Evolutionary conservation across 2,329 filamentous ascomycete genomes (phyloP).

Genomic region (Aspergillus luchuensis): DNA sequence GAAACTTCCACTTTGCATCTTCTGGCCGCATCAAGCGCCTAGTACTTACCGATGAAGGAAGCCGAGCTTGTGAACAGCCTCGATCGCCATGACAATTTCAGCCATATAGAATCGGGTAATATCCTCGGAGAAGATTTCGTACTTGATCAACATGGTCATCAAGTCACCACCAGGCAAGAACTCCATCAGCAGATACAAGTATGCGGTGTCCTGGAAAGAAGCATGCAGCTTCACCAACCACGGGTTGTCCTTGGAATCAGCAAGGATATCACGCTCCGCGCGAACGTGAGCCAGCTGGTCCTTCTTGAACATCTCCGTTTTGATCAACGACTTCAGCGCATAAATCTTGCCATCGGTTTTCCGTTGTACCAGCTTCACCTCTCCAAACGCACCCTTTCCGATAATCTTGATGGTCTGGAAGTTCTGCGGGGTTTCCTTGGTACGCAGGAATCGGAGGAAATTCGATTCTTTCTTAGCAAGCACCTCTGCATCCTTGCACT

Average conservation of each 20-base stretch:
- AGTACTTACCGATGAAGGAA: slow-evolving; percentile 89
- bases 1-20: not conserved
- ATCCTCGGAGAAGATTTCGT: slow-evolving; percentile 98
- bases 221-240: slow-evolving; percentile 99
- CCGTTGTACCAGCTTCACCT: slow-evolving; percentile 96
- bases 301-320: slow-evolving; percentile 99
- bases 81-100: slow-evolving; percentile 96
- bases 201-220: slow-evolving; percentile 94
- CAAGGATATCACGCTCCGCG: slow-evolving; percentile 94
- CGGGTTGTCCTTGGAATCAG: slow-evolving; percentile 92
- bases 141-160: slow-evolving; percentile 99
- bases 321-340: slow-evolving; percentile 96
- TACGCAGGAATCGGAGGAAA: slow-evolving; percentile 90
- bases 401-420: slow-evolving; percentile 98
- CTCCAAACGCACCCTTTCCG: slow-evolving; percentile 97
- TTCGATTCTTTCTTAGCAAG: slow-evolving; percentile 86
- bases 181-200: slow-evolving; percentile 99
- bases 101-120: slow-evolving; percentile 99
- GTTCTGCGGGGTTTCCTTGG: slow-evolving; percentile 89
- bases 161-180: slow-evolving; percentile 96
- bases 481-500: slow-evolving; percentile 81
- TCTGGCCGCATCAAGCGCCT: not conserved
- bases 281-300: slow-evolving; percentile 97
- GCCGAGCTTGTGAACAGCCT: slow-evolving; percentile 95
- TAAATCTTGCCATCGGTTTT: slow-evolving; percentile 97